Base-by-base conservation (phyloP, 495 filamentous ascomycete species). In the Trichoderma gamsii region DNA sequence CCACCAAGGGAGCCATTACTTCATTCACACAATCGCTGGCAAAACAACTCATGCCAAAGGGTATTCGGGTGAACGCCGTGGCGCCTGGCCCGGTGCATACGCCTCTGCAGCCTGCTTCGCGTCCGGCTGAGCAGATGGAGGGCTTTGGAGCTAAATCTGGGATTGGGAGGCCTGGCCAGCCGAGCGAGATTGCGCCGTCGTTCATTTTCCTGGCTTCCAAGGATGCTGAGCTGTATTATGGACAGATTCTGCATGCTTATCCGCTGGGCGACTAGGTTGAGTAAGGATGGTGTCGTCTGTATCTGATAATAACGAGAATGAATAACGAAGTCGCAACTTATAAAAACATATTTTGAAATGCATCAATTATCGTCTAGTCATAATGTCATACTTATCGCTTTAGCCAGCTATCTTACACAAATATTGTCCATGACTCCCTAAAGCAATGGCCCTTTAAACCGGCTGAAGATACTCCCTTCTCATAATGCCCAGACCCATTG, bases 1-100 rank as follows among this genome's bases (percentile, higher is more conserved):
- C 85, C 16, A 88, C 84, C 12, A 89, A 91, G 75, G 87, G 84
- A 27, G 87, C 85, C n/a, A 85, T 90, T 65, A 78, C 83, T 18
- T 76, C 81, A 0, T 89, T 89, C 71, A 89, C 88, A 2, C 77
- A 83, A 32, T 76, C 82, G 27, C 75, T 89, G 43, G 83, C 85
- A 2, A 76, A 79, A 66, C 79, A 88, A 43, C 76, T 88, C 35
- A 76, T 82, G 16, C 76, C 82, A 2, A 86, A 85, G 72, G 87
- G 86, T 5, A 89, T 90, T 69, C 76, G 85, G 0, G 86, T 89
- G 25, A 89, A 90, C 69, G 83, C 80, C 23, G 86, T 89, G 6
- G 85, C 85, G 76, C 84, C 84, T 1, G 85, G 85, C 6, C 82
- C 83, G 3, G 80, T 88, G 1, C 85, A 87, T 73, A 88, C 84